Percentiles rank a stretch among this genome's conserved stretches.
Evolutionary conservation across 148 eudicot genomes (phyloP).

Genomic region (Spergularia bocconei): DNA sequence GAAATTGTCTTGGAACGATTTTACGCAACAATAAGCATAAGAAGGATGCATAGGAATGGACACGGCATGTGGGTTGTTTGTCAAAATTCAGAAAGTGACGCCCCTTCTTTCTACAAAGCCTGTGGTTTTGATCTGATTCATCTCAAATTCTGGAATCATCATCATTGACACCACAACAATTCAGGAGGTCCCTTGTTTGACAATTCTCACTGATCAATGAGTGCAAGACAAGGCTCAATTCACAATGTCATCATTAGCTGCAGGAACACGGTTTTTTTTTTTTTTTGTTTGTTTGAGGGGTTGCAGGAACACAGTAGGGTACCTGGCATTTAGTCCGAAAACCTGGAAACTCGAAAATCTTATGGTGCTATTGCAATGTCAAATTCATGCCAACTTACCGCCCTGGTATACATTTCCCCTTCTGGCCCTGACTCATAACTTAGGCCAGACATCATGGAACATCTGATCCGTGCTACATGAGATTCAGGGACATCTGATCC

Average conservation of each 20-base stretch:
- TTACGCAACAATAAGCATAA: too few relatives aligned
- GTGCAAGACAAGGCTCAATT: neutral
- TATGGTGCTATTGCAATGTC: too few relatives aligned
- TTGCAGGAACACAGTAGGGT: too few relatives aligned
- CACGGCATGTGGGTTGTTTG: constrained; percentile 16
- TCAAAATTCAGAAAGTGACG: neutral
- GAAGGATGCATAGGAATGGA: neutral
- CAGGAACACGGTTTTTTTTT: too few relatives aligned
- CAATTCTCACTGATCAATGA: neutral
- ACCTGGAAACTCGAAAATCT: too few relatives aligned
- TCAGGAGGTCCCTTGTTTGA: constrained; percentile 16
- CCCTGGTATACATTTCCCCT: too few relatives aligned
- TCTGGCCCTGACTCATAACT: neutral
- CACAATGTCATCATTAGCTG: too few relatives aligned
- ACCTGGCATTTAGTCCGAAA: too few relatives aligned
- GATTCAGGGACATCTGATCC: too few relatives aligned
- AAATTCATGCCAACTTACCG: too few relatives aligned
- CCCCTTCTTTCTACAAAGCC: neutral
- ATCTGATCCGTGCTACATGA: neutral
- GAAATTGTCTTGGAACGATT: too few relatives aligned
- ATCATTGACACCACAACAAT: constrained; percentile 22
- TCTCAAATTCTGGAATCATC: constrained; percentile 9
- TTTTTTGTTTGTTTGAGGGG: too few relatives aligned
- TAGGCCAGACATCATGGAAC: neutral
- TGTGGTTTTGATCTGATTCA: constrained; percentile 5